Evolutionary conservation across 1,284 basidiomycete species (phyloP), one percentile per base, ranked within the genome.

Genomic region (Acaromyces ingoldii): DNA sequence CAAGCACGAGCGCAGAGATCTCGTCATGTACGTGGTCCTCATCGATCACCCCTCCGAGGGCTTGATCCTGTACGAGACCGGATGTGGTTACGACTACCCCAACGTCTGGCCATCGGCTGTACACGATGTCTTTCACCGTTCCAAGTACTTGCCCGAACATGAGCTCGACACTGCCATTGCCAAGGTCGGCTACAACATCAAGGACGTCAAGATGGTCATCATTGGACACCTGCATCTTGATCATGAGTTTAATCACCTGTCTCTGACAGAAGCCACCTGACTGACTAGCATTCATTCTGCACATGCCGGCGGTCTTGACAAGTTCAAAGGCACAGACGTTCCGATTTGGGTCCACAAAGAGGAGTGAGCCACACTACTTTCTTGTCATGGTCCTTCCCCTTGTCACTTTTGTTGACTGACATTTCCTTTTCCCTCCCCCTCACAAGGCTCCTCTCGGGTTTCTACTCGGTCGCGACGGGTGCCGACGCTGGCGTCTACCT

Each of bases 1-100:
- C 5, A 49, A 56, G 19, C 62, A 44, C 1, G 64, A 65, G 38
- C 51, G 66, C 11, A 34, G 66, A 1, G 65, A 69, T 17, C 40
- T 69, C 7, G 58, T 65, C 50, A 58, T 65, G 58, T 69, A 67
- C 36, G 42, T 57, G 2, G 63, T 67, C 11, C 56, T 73, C 24
- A 74, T 73, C 54, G 70, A 69, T 21, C 69, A 72, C 51, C 71
- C 72, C 10, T 51, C 57, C 34, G 72, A 66, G 34, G 72, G 72
- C 5, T 47, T 73, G 6, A 70, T 73, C 25, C 54, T 74, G 1
- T 73, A 63, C 64, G 71, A 73, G 55, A 67, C 65, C 1, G 71
- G 71, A 7, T 64, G 54, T n/a, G 67, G 70, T 25, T 62, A 61
- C 30, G 63, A 67, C 25, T 65, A 63, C 30, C 59, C 57, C 6